Base-by-base conservation (phyloP, 345 rosid genomes). In the Eutrema japonicum region DNA sequence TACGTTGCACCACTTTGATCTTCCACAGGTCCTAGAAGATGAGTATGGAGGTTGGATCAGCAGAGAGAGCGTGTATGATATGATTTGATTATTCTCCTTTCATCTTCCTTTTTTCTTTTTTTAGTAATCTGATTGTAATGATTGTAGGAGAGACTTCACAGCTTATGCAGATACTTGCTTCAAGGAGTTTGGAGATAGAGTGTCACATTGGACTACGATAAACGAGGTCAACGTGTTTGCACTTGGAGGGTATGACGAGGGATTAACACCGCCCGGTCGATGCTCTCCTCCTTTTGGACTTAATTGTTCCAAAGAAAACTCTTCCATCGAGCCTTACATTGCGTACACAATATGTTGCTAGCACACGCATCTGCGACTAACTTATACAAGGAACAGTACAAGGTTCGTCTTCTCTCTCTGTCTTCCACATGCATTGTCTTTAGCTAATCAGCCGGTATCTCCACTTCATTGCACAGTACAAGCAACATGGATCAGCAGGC, bases 171-270 rank as follows among this genome's bases (percentile, higher is more conserved):
- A 61, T 14, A 61, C 61, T 50, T 71, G 43, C 62, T 93, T 93
- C 72, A 72, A 84, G 81, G 84, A 77, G 63, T 93, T 90, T 59
- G 98, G 98, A 7, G 98, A 93, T 68, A 85, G 97, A 35, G 98
- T 93, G 59, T 84, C 78, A 83, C 85, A 87, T 22, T 93, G 98
- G 98, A 84, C 84, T 32, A 90, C 91, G 22, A 82, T 93, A 81
- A 93, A 89, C 47, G 96, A 93, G 80, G 84, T 84, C 2, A 89
- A 93, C 26, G 86, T 94, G 16, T 82, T 90, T 63, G 5, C 93
- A 6, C 68, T 90, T 27, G 96, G 91, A 65, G 98, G 98, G 18
- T 93, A 87, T 68, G 98, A 93, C 77, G 77, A 71, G 0, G 98
- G 98, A 7, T 74, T 87, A 38, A 82, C 87, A 7, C 94, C 96